Conservation (phyloP, 257 asterid species). For the Anisodus acutangulus region DNA sequence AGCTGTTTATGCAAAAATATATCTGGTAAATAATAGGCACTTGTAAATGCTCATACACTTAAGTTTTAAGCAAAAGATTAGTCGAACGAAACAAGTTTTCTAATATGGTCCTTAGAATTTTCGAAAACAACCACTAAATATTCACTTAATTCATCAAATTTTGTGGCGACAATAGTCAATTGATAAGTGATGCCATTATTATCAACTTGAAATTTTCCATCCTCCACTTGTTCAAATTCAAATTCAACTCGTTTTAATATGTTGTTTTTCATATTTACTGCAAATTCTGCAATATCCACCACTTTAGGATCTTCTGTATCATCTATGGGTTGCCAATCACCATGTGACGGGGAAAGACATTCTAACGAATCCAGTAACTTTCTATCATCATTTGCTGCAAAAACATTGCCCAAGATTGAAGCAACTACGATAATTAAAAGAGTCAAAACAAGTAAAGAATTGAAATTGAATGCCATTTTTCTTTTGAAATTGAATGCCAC, state of each 20-base stretch:
- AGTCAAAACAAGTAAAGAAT: background rate
- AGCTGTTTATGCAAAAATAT: too few species aligned
- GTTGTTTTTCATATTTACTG: slow-evolving; percentile 28
- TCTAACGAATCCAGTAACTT: background rate
- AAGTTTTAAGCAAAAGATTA: background rate
- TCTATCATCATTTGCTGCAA: background rate
- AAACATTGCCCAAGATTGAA: background rate
- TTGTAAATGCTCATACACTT: background rate
- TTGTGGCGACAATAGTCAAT: background rate
- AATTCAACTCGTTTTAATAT: background rate
- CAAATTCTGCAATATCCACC: slow-evolving; percentile 28
- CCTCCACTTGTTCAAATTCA: slow-evolving; percentile 4
- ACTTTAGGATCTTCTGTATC: slow-evolving; percentile 8
- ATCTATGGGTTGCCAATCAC: slow-evolving; percentile 25
- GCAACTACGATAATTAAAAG: slow-evolving; percentile 21
- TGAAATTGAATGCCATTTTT: slow-evolving; percentile 27
- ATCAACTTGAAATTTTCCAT: slow-evolving; percentile 28
- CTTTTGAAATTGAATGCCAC: background rate
- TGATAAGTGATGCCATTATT: background rate
- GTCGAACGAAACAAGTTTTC: slow-evolving; percentile 34
- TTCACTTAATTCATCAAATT: too few species aligned
- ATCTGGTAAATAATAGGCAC: background rate
- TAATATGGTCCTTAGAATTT: slow-evolving; percentile 11
- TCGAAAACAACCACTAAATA: background rate
- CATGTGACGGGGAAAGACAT: background rate